Evolutionary conservation across 257 asterid genomes (phyloP), one percentile per base, ranked within the genome.

Genomic region (Asclepias syriaca): DNA sequence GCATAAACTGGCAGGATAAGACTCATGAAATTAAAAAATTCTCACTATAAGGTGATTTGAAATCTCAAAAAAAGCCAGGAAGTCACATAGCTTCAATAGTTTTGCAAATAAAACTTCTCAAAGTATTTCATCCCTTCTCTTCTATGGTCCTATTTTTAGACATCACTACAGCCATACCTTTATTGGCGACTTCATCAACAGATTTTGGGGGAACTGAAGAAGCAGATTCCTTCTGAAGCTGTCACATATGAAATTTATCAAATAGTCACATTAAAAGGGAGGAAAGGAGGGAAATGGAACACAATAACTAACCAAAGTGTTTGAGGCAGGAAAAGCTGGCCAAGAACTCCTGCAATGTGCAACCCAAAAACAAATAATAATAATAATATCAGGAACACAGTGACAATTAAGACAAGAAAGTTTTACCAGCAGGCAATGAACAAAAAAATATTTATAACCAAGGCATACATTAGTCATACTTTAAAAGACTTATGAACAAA

Each of bases 251-350:
- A 57, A 8, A 58, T n/a, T 72, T 43, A 46, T 22, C 27, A 46
- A 72, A 40, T 16, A 18, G 32, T 57, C 8, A 6, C 22, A 53
- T n/a, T 58, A 60, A 51, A 61, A 65, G 24, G 37, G 16, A 24
- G 66, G 54, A 22, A 49, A 19, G 65, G 68, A 50, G 75, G 64
- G 14, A 54, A 34, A 55, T 13, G 50, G 65, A 70, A 40, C 57
- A 75, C 32, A 14, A 13, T 50, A 19, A 73, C 94, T 77, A 61
- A 91, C 97, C 84, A 81, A 76, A 74, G 72, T 43, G 82, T 71
- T 82, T 43, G 96, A 81, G 46, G 90, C 58, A 77, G 96, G 88
- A 51, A 87, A 76, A 69, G 91, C 75, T 75, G 88, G 83, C 96
- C 96, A 92, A 21, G 96, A 84, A 78, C 82, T 83, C 89, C 98